Evolutionary conservation across 352 stramenopile genomes (phyloP), one percentile per base, ranked within the genome.

Genomic region (Phytophthora fragariae): DNA sequence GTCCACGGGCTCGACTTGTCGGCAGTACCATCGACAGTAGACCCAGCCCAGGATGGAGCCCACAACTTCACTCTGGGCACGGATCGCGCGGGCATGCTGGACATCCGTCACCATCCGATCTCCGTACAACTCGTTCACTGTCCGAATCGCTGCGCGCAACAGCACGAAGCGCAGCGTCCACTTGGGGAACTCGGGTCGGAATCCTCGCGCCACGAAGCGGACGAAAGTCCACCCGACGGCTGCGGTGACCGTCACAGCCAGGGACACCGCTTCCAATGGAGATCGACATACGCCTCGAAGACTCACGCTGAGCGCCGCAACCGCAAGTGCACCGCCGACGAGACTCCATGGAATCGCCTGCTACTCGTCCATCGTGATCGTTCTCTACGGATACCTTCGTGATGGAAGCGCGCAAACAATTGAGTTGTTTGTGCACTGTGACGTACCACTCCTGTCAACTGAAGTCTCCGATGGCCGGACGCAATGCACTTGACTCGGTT

Each of bases 151-250:
- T 8, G 66, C 72, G 24, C 65, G 65, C 29, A 77, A 62, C 46
- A 77, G 19, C 63, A 86, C 82, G 44, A 80, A 89, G 12, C 47
- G 35, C 24, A 89, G 62, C 37, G 80, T 88, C 82, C 78, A 88
- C 57, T 81, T 72, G 9, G 66, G 57, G 47, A 83, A 86, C 15
- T 68, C 46, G 3, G 80, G 76, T 9, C 39, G 57, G 44, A 67
- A 80, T 11, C 76, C 76, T 31, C 82, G 71, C 6, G 17, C 44
- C 3, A 75, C 49, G 53, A 75, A 81, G 39, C 29, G 11, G 41
- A 27, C 58, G n/a, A 72, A 17, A 5, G 73, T 76, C 53, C 35
- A 50, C 8, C 29, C 41, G 31, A 74, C 7, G 17, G 73, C 54
- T 17, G 24, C 21, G 19, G 37, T 8, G 17, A 80, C 46, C 50